Evolutionary conservation across 805 yeast species (phyloP), one percentile per base, ranked within the genome.

Genomic region (Kodamaea lidongshanica): DNA sequence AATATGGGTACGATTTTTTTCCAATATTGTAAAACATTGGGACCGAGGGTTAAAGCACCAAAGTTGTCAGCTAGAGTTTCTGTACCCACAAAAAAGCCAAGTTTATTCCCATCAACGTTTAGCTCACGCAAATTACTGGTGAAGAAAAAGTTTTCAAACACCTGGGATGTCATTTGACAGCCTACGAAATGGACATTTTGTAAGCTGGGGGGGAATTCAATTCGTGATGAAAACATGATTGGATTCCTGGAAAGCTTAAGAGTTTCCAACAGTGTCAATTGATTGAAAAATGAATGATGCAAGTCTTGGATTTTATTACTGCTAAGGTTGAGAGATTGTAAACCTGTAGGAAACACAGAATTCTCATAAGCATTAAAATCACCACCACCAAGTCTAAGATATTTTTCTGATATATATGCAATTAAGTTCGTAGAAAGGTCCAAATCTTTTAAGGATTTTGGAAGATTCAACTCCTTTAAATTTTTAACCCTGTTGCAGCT

Each of bases 391-490:
- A n/a, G n/a, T n/a, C n/a, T n/a, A n/a, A n/a, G n/a, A n/a, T n/a
- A n/a, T n/a, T n/a, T n/a, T n/a, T n/a, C n/a, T n/a, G n/a, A n/a
- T n/a, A n/a, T n/a, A n/a, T n/a, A n/a, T n/a, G n/a, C n/a, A 16
- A 25, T 25, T 25, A 19, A 11, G 12, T 25, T 25, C n/a, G 20
- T 20, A 3, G 27, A 8, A n/a, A 25, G 27, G n/a, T 25, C 16
- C 6, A 25, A n/a, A 12, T 13, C 18, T 13, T 13, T 25, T 8
- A 25, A 16, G 10, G 19, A 16, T 11, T 12, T 12, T 3, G 27
- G 27, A 12, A 25, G 19, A 8, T 25, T 12, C 3, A 25, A 16
- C 6, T 25, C 20, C 6, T 20, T 25, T 11, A 13, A 16, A 14
- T 25, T 25, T 12, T 19, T 25, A 14, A 25, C 16, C 19, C 7